Conservation (phyloP, 495 filamentous ascomycete genomes). For the Hypoxylon rickii region DNA sequence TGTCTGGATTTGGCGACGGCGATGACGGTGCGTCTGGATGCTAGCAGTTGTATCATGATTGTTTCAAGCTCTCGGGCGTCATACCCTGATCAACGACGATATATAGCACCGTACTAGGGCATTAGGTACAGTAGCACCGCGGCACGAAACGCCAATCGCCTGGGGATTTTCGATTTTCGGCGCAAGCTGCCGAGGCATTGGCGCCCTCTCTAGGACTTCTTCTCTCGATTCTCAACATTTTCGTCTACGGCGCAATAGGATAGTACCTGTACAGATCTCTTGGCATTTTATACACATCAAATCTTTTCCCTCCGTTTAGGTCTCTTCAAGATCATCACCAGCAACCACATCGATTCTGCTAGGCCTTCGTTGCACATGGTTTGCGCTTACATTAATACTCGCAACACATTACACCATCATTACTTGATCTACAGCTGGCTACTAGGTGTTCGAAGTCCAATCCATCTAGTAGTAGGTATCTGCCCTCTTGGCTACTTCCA, state of each 20-base stretch:
- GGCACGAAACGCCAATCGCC: conserved; percentile 23
- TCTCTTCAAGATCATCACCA: no score
- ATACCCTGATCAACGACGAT: conserved; percentile 23
- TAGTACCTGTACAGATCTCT: neutral
- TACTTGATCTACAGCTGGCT: no score
- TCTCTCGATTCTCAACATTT: neutral
- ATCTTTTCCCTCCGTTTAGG: no score
- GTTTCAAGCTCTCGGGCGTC: conserved; percentile 25
- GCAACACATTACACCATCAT: no score
- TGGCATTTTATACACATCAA: neutral
- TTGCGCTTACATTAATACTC: neutral
- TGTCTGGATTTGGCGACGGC: conserved; percentile 2
- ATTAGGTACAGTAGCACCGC: conserved; percentile 2
- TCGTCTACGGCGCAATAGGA: neutral
- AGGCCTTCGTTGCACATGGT: no score
- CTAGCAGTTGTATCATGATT: conserved; percentile 21
- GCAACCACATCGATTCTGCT: no score
- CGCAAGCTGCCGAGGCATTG: neutral
- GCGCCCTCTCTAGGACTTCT: conserved; percentile 6
- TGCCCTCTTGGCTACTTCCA: no score
- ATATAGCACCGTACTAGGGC: neutral
- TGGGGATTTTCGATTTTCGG: conserved; percentile 5
- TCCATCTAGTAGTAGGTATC: no score
- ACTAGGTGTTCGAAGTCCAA: no score
- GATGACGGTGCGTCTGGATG: neutral